phyloP scores from a whole-genome alignment of 2,329 filamentous ascomycete genomes.

The Claviceps sp. region DNA sequence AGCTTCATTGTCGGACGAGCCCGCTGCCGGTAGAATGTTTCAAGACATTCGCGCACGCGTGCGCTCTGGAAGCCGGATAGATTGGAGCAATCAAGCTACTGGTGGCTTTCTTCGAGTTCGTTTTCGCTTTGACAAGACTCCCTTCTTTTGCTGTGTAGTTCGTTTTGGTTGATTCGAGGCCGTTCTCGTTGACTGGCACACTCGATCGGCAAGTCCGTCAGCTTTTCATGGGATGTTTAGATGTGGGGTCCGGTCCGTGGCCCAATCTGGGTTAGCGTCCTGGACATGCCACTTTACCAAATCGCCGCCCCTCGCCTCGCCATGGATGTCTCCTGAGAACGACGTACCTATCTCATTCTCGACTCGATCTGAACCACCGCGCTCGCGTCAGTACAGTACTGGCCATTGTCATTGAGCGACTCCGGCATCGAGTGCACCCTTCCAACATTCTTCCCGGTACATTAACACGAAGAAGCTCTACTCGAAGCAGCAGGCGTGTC shows the following conservation, averaged over 20 bases:
- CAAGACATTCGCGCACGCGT: not conserved
- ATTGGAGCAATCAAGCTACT: not conserved
- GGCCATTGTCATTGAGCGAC: not conserved
- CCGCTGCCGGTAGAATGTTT: constrained; percentile 21
- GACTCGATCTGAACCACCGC: not conserved
- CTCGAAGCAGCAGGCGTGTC: not conserved
- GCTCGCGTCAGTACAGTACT: not conserved
- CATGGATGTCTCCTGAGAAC: constrained; percentile 21
- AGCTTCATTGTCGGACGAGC: constrained; percentile 32
- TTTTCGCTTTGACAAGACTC: not conserved
- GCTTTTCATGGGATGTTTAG: constrained; percentile 12
- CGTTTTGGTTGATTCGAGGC: not conserved
- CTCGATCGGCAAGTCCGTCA: not conserved
- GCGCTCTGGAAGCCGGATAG: no score
- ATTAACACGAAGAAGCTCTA: no score
- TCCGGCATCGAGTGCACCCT: not conserved
- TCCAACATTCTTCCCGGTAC: not conserved
- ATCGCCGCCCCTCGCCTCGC: constrained; percentile 18
- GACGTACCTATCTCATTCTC: not conserved
- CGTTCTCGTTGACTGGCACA: not conserved
- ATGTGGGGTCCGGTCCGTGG: constrained; percentile 14
- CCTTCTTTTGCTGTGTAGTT: not conserved
- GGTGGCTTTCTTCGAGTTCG: constrained; percentile 4
- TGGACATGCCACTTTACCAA: constrained; percentile 30
- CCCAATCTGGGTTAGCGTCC: constrained; percentile 22